Evolutionary conservation across 164 flowering plant genomes (phyloP).

Genomic region (Vitis riparia): DNA sequence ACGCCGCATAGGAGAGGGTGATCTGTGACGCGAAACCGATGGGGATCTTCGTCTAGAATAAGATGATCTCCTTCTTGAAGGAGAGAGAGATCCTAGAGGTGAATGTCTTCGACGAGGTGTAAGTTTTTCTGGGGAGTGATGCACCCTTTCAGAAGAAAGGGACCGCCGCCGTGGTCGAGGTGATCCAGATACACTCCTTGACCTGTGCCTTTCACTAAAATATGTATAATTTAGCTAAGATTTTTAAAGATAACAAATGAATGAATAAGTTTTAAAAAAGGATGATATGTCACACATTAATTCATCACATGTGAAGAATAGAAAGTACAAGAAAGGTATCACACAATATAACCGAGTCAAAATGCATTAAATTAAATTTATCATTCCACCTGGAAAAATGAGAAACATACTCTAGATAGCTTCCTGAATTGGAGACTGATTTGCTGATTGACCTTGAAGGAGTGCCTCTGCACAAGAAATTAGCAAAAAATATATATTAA

Average conservation of each 20-base stretch:
- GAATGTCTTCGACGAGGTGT: conserved; percentile 55
- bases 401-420: conserved; percentile 53
- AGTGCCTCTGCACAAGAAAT: conserved; percentile 31
- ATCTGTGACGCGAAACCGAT: conserved; percentile 45
- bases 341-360: background rate
- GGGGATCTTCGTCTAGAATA: conserved; percentile 32
- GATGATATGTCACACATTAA: no score
- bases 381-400: background rate
- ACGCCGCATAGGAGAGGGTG: conserved; percentile 34
- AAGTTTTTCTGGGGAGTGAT: conserved; percentile 41
- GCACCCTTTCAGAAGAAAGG: conserved; percentile 42
- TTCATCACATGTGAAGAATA: background rate
- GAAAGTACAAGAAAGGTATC: background rate
- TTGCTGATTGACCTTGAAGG: conserved; percentile 53
- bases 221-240: background rate
- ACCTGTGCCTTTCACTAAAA: conserved; percentile 43
- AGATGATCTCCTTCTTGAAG: conserved; percentile 22
- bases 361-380: background rate
- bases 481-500: background rate
- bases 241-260: background rate
- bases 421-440: conserved; percentile 57
- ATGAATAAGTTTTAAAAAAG: no score
- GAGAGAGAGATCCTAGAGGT: conserved; percentile 29
- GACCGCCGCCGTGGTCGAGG: conserved; percentile 50
- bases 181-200: conserved; percentile 71